Evolutionary conservation across 1,284 basidiomycete genomes (phyloP).

Genomic region (Vanrija humicola): DNA sequence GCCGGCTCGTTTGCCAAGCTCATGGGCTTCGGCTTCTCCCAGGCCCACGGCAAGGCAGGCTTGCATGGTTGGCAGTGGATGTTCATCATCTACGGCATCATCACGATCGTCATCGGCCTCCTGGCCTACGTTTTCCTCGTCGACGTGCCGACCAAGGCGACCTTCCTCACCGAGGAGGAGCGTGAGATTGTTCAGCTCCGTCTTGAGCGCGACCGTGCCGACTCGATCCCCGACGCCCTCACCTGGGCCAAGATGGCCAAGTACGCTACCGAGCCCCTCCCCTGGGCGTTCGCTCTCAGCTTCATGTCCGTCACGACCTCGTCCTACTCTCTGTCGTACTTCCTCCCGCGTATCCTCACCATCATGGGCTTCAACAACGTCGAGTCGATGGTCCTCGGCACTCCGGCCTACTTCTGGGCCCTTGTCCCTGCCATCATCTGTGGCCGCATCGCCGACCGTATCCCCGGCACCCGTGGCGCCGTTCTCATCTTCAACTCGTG

Average conservation of each 20-base stretch:
- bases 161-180: slow-evolving; percentile 9
- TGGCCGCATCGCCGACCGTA: slow-evolving; percentile 45
- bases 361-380: slow-evolving; percentile 45
- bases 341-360: slow-evolving; percentile 49
- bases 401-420: slow-evolving; percentile 48
- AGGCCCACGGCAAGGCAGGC: slow-evolving; percentile 3
- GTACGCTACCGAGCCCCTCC: slow-evolving; percentile 48
- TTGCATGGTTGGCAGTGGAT: slow-evolving; percentile 15
- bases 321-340: slow-evolving; percentile 34
- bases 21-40: slow-evolving; percentile 10
- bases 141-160: slow-evolving; percentile 13
- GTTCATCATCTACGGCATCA: slow-evolving; percentile 14
- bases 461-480: background rate
- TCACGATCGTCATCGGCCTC: slow-evolving; percentile 11
- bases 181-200: slow-evolving; percentile 5
- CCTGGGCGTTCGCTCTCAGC: slow-evolving; percentile 51
- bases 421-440: slow-evolving; percentile 41
- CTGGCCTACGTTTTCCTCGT: slow-evolving; percentile 4
- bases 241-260: slow-evolving; percentile 37
- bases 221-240: slow-evolving; percentile 47
- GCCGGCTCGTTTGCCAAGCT: slow-evolving; percentile 13
- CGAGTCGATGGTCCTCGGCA: slow-evolving; percentile 42
- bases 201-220: slow-evolving; percentile 28
- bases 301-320: slow-evolving; percentile 33
- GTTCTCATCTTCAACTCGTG: slow-evolving; percentile 8